phyloP scores from a whole-genome alignment of 1,284 basidiomycete species.

The Ustilago vetiveriae region DNA sequence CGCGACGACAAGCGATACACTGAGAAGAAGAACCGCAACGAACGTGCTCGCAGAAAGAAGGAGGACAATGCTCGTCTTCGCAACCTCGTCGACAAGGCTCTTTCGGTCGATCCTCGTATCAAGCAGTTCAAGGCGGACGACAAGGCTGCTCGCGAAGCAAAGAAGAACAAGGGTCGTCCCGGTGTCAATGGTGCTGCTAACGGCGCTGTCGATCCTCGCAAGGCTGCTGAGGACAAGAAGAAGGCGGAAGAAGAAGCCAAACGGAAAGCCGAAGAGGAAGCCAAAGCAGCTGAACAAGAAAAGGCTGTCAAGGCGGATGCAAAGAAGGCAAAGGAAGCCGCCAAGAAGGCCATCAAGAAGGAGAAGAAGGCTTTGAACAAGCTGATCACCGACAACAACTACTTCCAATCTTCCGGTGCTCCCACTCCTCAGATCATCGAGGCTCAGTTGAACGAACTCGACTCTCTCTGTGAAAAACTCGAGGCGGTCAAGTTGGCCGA shows the following conservation, averaged over 20 bases:
- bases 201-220: constrained; percentile 32
- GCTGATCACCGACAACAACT: constrained; percentile 72
- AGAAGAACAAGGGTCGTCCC: constrained; percentile 76
- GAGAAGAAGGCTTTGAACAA: constrained; percentile 67
- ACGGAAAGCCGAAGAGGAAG: constrained; percentile 76
- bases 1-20: constrained; percentile 99
- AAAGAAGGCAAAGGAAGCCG: constrained; percentile 87
- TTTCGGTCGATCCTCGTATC: constrained; percentile 90
- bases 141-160: constrained; percentile 91
- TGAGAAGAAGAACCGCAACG: constrained; percentile 99
- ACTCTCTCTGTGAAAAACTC: constrained; percentile 70
- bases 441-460: constrained; percentile 72
- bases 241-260: constrained; percentile 76
- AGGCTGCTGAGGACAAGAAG: constrained; percentile 69
- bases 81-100: constrained; percentile 84
- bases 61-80: constrained; percentile 94
- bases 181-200: constrained; percentile 61
- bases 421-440: constrained; percentile 71
- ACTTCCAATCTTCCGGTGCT: constrained; percentile 71
- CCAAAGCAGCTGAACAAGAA: constrained; percentile 70
- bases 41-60: constrained; percentile 95
- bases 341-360: constrained; percentile 66
- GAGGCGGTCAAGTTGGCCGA: constrained; percentile 70
- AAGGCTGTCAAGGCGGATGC: constrained; percentile 80
- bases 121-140: constrained; percentile 97